Percentiles rank a stretch among this genome's conserved stretches.
These are phyloP conservation scores for Orbilia javanica DNA, from an alignment of 2,329 filamentous ascomycete species.

Conservation along the genomic window DNA sequence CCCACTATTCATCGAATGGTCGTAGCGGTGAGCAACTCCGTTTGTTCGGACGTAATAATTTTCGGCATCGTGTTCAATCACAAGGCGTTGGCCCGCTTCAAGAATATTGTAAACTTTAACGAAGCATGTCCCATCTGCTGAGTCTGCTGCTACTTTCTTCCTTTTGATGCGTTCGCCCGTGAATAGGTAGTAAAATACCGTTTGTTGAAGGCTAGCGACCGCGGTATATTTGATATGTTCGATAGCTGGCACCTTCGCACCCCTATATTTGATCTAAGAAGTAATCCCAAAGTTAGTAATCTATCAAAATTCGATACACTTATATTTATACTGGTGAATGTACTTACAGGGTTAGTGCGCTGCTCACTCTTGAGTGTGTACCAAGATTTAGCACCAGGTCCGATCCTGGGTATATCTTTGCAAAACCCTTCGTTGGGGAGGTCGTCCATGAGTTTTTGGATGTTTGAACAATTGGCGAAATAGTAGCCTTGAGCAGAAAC, in stretches of 20 bases:
- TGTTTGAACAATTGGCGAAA: slow-evolving; percentile 28
- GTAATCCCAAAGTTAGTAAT: not conserved
- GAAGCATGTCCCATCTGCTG: slow-evolving; percentile 18
- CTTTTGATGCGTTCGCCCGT: slow-evolving; percentile 30
- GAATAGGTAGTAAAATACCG: slow-evolving; percentile 41
- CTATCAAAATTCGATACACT: not conserved
- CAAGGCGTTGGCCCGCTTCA: slow-evolving; percentile 39
- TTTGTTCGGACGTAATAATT: slow-evolving; percentile 33
- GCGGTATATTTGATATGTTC: slow-evolving; percentile 40
- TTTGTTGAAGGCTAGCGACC: slow-evolving; percentile 37
- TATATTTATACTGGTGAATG: not conserved
- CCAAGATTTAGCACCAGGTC: slow-evolving; percentile 49
- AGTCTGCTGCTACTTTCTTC: slow-evolving; percentile 8
- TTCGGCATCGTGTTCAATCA: slow-evolving; percentile 17
- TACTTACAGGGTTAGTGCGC: slow-evolving; percentile 17
- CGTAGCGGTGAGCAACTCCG: slow-evolving; percentile 33
- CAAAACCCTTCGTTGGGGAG: slow-evolving; percentile 12
- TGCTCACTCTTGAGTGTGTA: slow-evolving; percentile 31
- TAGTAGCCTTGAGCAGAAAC: slow-evolving; percentile 1
- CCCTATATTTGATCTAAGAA: slow-evolving; percentile 13
- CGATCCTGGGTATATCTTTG: slow-evolving; percentile 25
- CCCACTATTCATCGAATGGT: slow-evolving; percentile 37
- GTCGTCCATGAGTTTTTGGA: slow-evolving; percentile 23
- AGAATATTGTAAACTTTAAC: slow-evolving; percentile 41
- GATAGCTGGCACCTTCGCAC: slow-evolving; percentile 14